These are phyloP conservation scores for Leccinum incarnatum DNA, from an alignment of 768 basidiomycete species.

Conservation along the genomic window DNA sequence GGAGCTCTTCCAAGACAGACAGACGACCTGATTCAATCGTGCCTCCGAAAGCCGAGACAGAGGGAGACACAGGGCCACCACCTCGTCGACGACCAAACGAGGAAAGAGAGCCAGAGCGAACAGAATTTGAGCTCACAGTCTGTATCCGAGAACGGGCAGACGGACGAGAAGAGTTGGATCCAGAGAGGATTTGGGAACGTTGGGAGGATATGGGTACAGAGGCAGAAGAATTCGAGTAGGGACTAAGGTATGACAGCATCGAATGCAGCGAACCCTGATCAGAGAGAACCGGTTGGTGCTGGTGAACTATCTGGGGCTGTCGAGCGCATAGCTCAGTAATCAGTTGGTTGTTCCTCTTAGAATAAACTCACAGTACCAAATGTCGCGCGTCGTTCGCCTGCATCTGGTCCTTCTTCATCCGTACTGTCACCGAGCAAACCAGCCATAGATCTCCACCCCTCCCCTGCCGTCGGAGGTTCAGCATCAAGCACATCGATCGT, in stretches of 20 bases:
- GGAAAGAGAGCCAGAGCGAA: slow-evolving; percentile 52
- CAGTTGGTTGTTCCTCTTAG: not conserved
- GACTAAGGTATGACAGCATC: slow-evolving; percentile 54
- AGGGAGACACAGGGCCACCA: slow-evolving; percentile 41
- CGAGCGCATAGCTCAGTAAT: slow-evolving; percentile 15
- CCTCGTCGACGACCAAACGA: slow-evolving; percentile 46
- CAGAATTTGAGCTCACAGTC: slow-evolving; percentile 37
- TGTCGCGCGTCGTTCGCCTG: slow-evolving; percentile 46
- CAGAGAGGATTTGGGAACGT: slow-evolving; percentile 40
- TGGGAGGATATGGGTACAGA: slow-evolving; percentile 51
- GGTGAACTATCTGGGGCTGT: slow-evolving; percentile 46
- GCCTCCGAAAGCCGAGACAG: slow-evolving; percentile 49
- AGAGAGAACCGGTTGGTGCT: slow-evolving; percentile 43
- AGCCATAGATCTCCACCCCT: slow-evolving; percentile 57
- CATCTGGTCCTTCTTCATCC: slow-evolving; percentile 17
- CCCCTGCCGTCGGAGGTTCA: slow-evolving; percentile 59
- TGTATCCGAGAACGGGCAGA: slow-evolving; percentile 42
- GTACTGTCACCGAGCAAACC: slow-evolving; percentile 22
- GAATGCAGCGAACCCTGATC: slow-evolving; percentile 68
- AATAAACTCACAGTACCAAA: slow-evolving; percentile 58
- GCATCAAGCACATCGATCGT: slow-evolving; percentile 66
- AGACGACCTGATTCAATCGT: slow-evolving; percentile 19
- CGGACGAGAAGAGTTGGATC: slow-evolving; percentile 56
- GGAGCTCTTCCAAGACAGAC: slow-evolving; percentile 24
- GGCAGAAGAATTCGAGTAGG: slow-evolving; percentile 46